Percentiles rank a stretch among this genome's conserved stretches.
phyloP scores from a whole-genome alignment of 1,139 yeast genomes.

The Diutina sp. region DNA sequence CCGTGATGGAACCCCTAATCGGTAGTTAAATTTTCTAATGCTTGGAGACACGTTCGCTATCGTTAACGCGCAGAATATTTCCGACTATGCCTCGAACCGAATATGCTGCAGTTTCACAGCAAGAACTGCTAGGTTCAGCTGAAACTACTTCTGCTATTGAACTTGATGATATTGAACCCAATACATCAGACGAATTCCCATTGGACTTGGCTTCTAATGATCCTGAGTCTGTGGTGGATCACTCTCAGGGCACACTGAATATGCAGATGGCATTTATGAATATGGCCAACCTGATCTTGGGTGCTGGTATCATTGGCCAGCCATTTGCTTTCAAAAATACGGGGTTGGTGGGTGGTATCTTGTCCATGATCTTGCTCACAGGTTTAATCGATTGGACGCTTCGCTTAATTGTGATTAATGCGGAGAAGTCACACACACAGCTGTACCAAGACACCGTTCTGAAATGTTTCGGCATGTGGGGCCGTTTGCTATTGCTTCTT shows the following conservation, averaged over 20 bases:
- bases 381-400: conserved; percentile 78
- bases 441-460: conserved; percentile 83
- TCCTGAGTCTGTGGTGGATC: neutral
- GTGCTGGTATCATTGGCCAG: conserved; percentile 93
- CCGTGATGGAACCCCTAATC: too few species aligned
- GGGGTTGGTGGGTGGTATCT: conserved; percentile 65
- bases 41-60: neutral
- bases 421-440: conserved; percentile 61
- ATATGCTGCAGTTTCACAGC: neutral
- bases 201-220: neutral
- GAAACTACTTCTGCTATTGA: neutral
- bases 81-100: neutral
- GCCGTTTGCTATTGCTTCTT: conserved; percentile 52
- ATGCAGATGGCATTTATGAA: conserved; percentile 63
- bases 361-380: conserved; percentile 49
- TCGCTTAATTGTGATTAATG: conserved; percentile 68
- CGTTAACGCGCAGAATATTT: neutral
- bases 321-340: conserved; percentile 78
- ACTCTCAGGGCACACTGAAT: neutral
- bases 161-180: neutral
- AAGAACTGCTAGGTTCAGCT: neutral
- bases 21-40: neutral
- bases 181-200: neutral
- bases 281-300: conserved; percentile 88
- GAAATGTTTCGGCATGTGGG: conserved; percentile 64